Conservation (phyloP, 441 rosid genomes). For the Oxalis stricta region DNA sequence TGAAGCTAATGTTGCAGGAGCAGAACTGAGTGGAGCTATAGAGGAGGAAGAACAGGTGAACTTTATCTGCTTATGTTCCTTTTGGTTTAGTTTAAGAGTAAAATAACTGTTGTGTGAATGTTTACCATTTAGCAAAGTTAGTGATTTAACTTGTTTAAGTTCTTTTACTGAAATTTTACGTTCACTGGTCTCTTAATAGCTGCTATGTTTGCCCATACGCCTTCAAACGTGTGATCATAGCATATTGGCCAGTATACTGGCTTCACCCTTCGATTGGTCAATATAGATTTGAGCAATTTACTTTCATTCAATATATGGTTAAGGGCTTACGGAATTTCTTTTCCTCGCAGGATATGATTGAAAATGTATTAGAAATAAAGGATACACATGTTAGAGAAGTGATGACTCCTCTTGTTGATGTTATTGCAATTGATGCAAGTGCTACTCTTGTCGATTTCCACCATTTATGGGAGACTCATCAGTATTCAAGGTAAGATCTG, state of each 20-base stretch:
- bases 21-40: slow-evolving; percentile 93
- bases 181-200: too few species aligned
- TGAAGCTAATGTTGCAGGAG: slow-evolving; percentile 93
- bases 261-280: neutral
- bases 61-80: neutral
- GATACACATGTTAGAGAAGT: slow-evolving; percentile 98
- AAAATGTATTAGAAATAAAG: slow-evolving; percentile 96
- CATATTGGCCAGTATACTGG: neutral
- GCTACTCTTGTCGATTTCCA: slow-evolving; percentile 81
- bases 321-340: slow-evolving; percentile 9
- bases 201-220: too few species aligned
- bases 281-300: neutral
- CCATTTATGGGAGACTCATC: slow-evolving; percentile 92
- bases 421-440: slow-evolving; percentile 89
- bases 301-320: slow-evolving; percentile 4
- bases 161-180: too few species aligned
- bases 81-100: neutral
- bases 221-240: neutral
- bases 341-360: slow-evolving; percentile 86
- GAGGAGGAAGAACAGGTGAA: slow-evolving; percentile 98
- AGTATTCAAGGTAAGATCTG: slow-evolving; percentile 68
- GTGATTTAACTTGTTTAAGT: too few species aligned
- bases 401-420: slow-evolving; percentile 99
- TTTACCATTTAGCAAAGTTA: too few species aligned
- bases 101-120: neutral